Base-by-base conservation (phyloP, 306 rosid species). In the Styphnolobium japonicum region DNA sequence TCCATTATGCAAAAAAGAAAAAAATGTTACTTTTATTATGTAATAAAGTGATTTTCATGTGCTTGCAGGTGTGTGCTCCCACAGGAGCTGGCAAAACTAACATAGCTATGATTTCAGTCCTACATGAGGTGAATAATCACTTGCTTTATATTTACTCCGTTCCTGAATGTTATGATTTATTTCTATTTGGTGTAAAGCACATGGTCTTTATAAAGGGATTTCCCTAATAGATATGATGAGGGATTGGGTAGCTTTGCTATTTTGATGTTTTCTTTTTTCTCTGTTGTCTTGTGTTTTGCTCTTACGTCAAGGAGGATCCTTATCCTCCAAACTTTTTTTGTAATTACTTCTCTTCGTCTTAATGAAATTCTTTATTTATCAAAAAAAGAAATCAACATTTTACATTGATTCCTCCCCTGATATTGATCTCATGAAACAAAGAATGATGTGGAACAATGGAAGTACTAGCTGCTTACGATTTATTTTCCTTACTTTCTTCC, bases 31-130 rank as follows among this genome's bases (percentile, higher is more conserved):
- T 79, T 78, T 60, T 64, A 55, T 48, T 21, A 23, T 40, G 36
- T 86, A 33, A 73, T 76, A 10, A 78, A 42, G 64, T 53, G 64
- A 27, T 81, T 64, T 76, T 80, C 67, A 48, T 83, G 63, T 82
- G 46, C 53, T 81, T 71, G 78, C 89, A 92, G 98, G 98, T 94
- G 84, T 94, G 98, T 87, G 98, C 98, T 80, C 98, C 98, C 9
- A 94, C 98, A 39, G 98, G 98, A 63, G 98, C 98, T 86, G 98
- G 98, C 23, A 94, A 94, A 84, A 94, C 98, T 70, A 94, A 94
- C 81, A 94, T 94, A 83, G 98, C 98, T 63, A 94, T 94, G 98
- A 87, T 92, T 81, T 91, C 98, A 66, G 85, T 94, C 86, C 91
- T 94, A 39, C 98, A 92, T 10, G 98, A 94, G 97, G 98, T 94